Evolutionary conservation across 139 green algal genomes (phyloP).

Genomic region (Eudorina sp.): DNA sequence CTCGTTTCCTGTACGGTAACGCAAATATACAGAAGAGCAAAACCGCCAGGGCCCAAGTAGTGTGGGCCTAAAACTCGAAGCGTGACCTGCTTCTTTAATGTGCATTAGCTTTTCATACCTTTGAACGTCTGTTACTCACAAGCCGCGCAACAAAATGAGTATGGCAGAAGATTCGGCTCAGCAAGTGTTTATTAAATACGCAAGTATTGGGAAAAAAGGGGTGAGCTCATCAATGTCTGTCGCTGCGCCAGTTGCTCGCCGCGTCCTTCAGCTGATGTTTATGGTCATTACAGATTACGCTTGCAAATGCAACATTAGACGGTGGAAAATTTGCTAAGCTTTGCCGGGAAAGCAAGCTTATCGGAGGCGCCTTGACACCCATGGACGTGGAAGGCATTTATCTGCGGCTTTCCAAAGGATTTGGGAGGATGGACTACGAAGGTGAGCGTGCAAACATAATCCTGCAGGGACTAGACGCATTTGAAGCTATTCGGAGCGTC

Average conservation of each 20-base stretch:
- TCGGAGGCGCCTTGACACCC: not conserved
- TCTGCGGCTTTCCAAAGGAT: not conserved
- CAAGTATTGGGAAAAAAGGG: slow-evolving; percentile 34
- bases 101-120: too few relatives aligned
- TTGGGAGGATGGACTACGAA: slow-evolving; percentile 10
- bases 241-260: not conserved
- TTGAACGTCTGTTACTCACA: too few relatives aligned
- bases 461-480: too few relatives aligned
- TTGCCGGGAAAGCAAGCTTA: slow-evolving; percentile 33
- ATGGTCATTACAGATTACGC: slow-evolving; percentile 24
- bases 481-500: too few relatives aligned
- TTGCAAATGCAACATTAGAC: slow-evolving; percentile 41
- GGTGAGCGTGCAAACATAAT: too few relatives aligned
- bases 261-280: not conserved
- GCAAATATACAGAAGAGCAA: too few relatives aligned
- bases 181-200: slow-evolving; percentile 41
- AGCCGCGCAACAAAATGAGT: too few relatives aligned
- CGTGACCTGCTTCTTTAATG: too few relatives aligned
- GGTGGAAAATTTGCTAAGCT: slow-evolving; percentile 45
- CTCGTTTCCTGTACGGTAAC: too few relatives aligned
- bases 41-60: too few relatives aligned
- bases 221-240: not conserved
- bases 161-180: slow-evolving; percentile 34
- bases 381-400: slow-evolving; percentile 45
- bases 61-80: too few relatives aligned